Base-by-base conservation (phyloP, 2,329 filamentous ascomycete species). In the Mollisiaceae sp. region DNA sequence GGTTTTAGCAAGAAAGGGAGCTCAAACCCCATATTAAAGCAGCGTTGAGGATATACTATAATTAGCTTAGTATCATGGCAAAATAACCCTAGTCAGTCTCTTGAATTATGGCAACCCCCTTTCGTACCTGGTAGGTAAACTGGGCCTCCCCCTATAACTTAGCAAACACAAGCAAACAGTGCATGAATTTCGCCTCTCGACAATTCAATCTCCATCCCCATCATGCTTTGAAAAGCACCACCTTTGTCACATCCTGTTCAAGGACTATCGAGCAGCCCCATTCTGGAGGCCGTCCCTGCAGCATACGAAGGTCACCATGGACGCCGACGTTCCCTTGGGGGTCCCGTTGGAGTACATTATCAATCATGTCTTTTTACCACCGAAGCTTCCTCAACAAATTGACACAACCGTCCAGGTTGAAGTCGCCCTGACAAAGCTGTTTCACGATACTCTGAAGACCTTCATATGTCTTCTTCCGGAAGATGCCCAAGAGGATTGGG, bases 321-420 rank as follows among this genome's bases (percentile, higher is more conserved):
- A 41, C 22, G 41, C 32, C 24, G 45, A 41, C 27, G 35, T 41
- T 32, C 62, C 62, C 15, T 11, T 24, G 8, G 41, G n/a, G 4
- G 15, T 63, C 22, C 62, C 56, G 1, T 45, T 65, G 45, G 52
- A 58, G 9, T 82, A 79, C 66, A 65, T 83, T 1, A 74, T 83
- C 45, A 71, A 83, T 41, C 82, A 85, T 69, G 72, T 85, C 1
- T 82, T 84, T 24, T 76, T 85, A 0, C 83, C 83, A 0, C 81
- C 82, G 0, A 77, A 81, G 50, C 74, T 85, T 0, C 82, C 83
- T 0, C 78, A 83, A 55, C 36, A 69, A 39, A 73, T 77, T 15
- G 77, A 74, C 27, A 58, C 62, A 11, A 50, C 47, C 0, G 4
- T n/a, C 5, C 12, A 55, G 41, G 22, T 22, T 4, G 64, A 66